Evolutionary conservation across 176 grass and related monocot species (phyloP), one percentile per base, ranked within the genome.

Genomic region (Cenchrus purpureus): DNA sequence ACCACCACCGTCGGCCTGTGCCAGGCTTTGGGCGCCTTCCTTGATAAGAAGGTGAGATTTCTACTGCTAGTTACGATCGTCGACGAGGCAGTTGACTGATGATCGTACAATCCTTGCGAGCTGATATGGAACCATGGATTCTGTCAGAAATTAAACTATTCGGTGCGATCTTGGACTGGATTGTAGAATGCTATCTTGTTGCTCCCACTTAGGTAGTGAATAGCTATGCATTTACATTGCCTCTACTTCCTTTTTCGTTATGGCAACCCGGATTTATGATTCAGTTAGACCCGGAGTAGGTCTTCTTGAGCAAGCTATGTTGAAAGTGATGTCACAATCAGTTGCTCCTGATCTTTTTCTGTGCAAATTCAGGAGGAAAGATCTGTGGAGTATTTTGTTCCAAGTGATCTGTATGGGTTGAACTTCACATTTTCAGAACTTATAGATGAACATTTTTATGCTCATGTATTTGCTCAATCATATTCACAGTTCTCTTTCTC

Each of bases 1-100:
- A 99, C 93, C 9, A 96, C 97, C 56, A 96, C 97, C 11, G 93
- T 99, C 20, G 91, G 93, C 4, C 84, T 99, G 29, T 99, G 97
- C 88, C 97, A 99, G 79, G 93, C 93, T 28, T 82, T 99, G 43
- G 93, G 97, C 17, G 93, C 91, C 14, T 99, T 99, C 79, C 93
- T 99, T 68, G 97, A 96, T 78, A 96, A 96, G 54, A 99, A 99
- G 90, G 97, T 96, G 37, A 79, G 25, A 7, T 46, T 42, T 68
- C 51, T 63, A 1, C 31, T 34, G 8, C 11, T 65, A 25, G 37
- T 40, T n/a, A n/a, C 19, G 7, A 59, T 59, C 57, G 57, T n/a
- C 57, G 57, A 59, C 1, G 2, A 25, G 57, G 10, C 7, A 5
- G 16, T 55, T 53, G 55, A 29, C 77, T 11, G 71, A 77, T 48